Percentiles rank a stretch among this genome's conserved stretches.
These are phyloP conservation scores for Aphanomyces euteiches DNA, from an alignment of 352 stramenopile genomes.

Conservation along the genomic window DNA sequence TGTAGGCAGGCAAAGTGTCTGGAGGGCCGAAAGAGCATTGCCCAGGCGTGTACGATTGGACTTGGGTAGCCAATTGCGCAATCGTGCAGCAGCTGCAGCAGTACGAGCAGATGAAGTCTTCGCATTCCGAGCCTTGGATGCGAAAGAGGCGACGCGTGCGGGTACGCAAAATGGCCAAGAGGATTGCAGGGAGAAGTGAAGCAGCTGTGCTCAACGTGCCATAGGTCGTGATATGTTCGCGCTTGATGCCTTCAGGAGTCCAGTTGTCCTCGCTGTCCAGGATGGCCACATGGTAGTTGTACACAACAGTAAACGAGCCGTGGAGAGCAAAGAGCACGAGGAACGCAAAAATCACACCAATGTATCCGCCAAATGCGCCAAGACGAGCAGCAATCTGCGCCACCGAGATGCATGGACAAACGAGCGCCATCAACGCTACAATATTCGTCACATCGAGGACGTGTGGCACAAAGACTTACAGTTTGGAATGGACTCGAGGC, in stretches of 20 bases:
- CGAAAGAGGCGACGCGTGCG: conserved; percentile 27
- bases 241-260: neutral
- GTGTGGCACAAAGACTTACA: conserved; percentile 20
- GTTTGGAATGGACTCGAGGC: conserved; percentile 46
- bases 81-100: conserved; percentile 34
- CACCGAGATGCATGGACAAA: conserved; percentile 19
- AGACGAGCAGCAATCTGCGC: conserved; percentile 18
- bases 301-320: neutral
- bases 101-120: conserved; percentile 23
- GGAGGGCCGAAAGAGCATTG: conserved; percentile 54
- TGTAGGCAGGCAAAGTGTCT: conserved; percentile 42
- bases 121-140: conserved; percentile 22
- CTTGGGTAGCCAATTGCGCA: conserved; percentile 66
- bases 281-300: neutral
- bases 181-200: neutral
- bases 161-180: conserved; percentile 18
- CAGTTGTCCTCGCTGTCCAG: neutral
- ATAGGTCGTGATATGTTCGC: neutral
- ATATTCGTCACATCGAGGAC: conserved; percentile 1
- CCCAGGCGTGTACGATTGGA: conserved; percentile 73
- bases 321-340: neutral
- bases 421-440: conserved; percentile 10
- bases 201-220: neutral
- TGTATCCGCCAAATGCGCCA: conserved; percentile 8
- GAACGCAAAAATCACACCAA: neutral